A percentile compares a stretch with the other conserved stretches of the same genome.
These are phyloP conservation scores for Sporodiniella umbellata DNA, from an alignment of 371 early-diverging fungal genomes.

Conservation along the genomic window DNA sequence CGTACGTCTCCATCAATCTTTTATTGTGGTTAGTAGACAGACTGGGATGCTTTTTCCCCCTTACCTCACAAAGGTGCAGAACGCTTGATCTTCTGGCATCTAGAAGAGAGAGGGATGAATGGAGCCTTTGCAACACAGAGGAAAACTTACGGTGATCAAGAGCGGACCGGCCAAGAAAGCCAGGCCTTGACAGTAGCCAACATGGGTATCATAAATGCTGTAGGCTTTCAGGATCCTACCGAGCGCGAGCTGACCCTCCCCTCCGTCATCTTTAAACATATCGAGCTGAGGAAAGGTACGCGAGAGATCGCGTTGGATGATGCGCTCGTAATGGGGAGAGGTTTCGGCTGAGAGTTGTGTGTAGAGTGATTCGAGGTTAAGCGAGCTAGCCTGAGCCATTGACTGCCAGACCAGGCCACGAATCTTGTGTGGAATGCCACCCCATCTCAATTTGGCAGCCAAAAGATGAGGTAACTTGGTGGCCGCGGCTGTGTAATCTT, in stretches of 20 bases:
- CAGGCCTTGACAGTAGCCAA: slow-evolving; percentile 96
- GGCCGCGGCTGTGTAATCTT: slow-evolving; percentile 74
- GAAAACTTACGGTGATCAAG: slow-evolving; percentile 71
- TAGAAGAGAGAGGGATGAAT: slow-evolving; percentile 12
- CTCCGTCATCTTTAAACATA: slow-evolving; percentile 79
- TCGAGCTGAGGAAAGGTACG: slow-evolving; percentile 88
- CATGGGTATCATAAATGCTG: slow-evolving; percentile 85
- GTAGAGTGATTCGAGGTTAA: slow-evolving; percentile 77
- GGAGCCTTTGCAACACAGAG: neutral
- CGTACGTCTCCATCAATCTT: slow-evolving; percentile 82
- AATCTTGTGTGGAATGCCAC: slow-evolving; percentile 81
- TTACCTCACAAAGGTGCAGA: slow-evolving; percentile 80
- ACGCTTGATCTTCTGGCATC: slow-evolving; percentile 93
- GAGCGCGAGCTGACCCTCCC: slow-evolving; percentile 84
- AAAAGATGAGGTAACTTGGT: slow-evolving; percentile 59
- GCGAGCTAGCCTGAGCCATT: slow-evolving; percentile 76
- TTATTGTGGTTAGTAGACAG: no score
- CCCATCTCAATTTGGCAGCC: slow-evolving; percentile 68
- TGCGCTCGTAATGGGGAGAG: slow-evolving; percentile 80
- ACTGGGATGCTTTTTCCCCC: no score
- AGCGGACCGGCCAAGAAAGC: slow-evolving; percentile 90
- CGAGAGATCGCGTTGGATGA: slow-evolving; percentile 86
- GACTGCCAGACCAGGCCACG: slow-evolving; percentile 92
- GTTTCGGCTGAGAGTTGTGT: slow-evolving; percentile 69
- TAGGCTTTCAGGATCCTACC: slow-evolving; percentile 87